Evolutionary conservation across 495 filamentous ascomycete species (phyloP).

Genomic region (Xylaria bambusicola): DNA sequence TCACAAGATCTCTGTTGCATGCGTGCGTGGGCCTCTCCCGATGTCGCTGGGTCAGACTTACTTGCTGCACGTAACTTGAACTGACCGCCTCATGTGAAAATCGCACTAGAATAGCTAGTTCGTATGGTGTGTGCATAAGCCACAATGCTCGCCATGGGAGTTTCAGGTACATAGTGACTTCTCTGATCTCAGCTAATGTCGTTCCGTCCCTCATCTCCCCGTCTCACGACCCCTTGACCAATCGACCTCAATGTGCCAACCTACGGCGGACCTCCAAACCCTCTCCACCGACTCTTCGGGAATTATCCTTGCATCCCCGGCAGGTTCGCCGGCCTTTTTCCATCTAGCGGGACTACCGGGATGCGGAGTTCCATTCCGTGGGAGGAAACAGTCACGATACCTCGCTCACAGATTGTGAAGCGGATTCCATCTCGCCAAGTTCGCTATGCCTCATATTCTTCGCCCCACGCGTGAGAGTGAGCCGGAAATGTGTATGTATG

Average conservation of each 20-base stretch:
- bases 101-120: neutral
- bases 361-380: slow-evolving; percentile 13
- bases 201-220: no score
- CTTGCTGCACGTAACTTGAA: neutral
- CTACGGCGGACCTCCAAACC: neutral
- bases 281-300: slow-evolving; percentile 18
- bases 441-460: neutral
- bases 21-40: no score
- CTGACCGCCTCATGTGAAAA: slow-evolving; percentile 3
- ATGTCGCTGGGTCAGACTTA: no score
- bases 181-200: no score
- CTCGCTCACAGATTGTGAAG: slow-evolving; percentile 1
- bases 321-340: slow-evolving; percentile 9
- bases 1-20: no score
- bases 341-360: slow-evolving; percentile 8
- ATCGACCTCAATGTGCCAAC: neutral
- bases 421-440: neutral
- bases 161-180: no score
- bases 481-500: neutral
- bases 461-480: slow-evolving; percentile 13
- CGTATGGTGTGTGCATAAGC: neutral
- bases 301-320: slow-evolving; percentile 14
- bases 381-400: slow-evolving; percentile 12
- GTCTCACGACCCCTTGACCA: neutral
- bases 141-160: slow-evolving; percentile 2